These are phyloP conservation scores for Viola pubescens DNA, from an alignment of 441 rosid species.

Conservation along the genomic window DNA sequence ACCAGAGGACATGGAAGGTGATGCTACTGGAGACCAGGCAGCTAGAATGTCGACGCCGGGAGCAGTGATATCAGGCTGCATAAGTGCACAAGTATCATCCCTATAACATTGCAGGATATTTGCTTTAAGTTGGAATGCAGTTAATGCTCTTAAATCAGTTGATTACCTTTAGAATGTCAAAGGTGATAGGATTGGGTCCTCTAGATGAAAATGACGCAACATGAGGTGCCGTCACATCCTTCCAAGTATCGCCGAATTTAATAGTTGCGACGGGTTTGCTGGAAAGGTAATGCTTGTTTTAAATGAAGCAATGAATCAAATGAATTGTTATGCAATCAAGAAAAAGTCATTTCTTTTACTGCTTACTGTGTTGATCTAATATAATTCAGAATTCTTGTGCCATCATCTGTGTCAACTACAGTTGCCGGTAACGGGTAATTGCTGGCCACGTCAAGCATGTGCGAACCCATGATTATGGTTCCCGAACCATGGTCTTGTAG, in stretches of 20 bases:
- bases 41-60: conserved; percentile 46
- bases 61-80: conserved; percentile 47
- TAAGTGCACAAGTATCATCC: conserved; percentile 1
- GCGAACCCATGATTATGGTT: conserved; percentile 21
- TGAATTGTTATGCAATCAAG: background rate
- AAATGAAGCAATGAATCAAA: background rate
- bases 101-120: background rate
- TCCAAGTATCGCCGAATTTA: conserved; percentile 19
- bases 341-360: background rate
- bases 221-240: conserved; percentile 25
- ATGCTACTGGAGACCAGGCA: conserved; percentile 26
- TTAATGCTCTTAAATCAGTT: background rate
- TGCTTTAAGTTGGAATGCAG: background rate
- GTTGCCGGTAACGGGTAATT: conserved; percentile 25
- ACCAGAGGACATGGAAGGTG: background rate
- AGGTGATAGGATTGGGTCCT: conserved; percentile 31
- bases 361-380: conserved; percentile 25
- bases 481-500: background rate
- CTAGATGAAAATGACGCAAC: conserved; percentile 30
- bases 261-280: conserved; percentile 34
- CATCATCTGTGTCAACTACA: conserved; percentile 15
- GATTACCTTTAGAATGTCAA: conserved; percentile 34
- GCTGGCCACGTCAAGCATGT: conserved; percentile 16
- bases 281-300: background rate
- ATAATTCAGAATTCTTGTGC: conserved; percentile 19